A percentile compares a stretch with the other conserved stretches of the same genome.
phyloP scores from a whole-genome alignment of 768 basidiomycete genomes.

The Pilatotrama ljubarskyi region DNA sequence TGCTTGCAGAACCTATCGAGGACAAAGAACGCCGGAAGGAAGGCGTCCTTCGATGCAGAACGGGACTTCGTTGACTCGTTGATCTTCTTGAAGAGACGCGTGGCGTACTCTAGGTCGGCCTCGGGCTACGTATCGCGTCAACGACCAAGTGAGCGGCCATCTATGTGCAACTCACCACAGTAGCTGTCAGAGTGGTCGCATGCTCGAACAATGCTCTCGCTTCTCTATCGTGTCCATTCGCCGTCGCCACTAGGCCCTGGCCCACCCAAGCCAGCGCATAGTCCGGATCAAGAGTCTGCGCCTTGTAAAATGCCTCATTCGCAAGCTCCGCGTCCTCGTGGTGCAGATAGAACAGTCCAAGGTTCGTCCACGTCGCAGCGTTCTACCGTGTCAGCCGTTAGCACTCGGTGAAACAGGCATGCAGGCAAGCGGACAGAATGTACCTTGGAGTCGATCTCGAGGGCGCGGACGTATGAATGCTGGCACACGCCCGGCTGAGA shows the following conservation, averaged over 20 bases:
- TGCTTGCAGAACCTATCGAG: slow-evolving; percentile 73
- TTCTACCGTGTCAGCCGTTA: slow-evolving; percentile 45
- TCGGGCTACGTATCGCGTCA: slow-evolving; percentile 55
- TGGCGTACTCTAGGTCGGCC: slow-evolving; percentile 77
- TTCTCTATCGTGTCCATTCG: slow-evolving; percentile 58
- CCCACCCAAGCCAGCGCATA: slow-evolving; percentile 89
- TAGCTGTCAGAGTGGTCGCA: slow-evolving; percentile 58
- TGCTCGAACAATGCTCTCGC: slow-evolving; percentile 73
- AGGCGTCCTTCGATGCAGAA: slow-evolving; percentile 39
- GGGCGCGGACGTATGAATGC: slow-evolving; percentile 86
- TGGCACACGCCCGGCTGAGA: slow-evolving; percentile 75
- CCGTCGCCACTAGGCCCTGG: slow-evolving; percentile 70
- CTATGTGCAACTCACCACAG: slow-evolving; percentile 50
- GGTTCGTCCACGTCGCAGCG: slow-evolving; percentile 77
- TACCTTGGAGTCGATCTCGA: slow-evolving; percentile 87
- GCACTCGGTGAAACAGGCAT: slow-evolving; percentile 4
- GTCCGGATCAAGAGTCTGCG: slow-evolving; percentile 92
- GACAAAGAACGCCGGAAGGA: slow-evolving; percentile 80
- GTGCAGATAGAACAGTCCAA: slow-evolving; percentile 84
- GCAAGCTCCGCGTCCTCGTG: slow-evolving; percentile 81
- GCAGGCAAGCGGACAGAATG: slow-evolving; percentile 16
- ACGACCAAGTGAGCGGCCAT: not conserved
- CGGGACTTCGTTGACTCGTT: slow-evolving; percentile 24
- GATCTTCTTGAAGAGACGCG: slow-evolving; percentile 50
- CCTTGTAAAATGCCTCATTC: slow-evolving; percentile 80